Base-by-base conservation (phyloP, 352 stramenopile genomes). In the Phytophthora parvispora region DNA sequence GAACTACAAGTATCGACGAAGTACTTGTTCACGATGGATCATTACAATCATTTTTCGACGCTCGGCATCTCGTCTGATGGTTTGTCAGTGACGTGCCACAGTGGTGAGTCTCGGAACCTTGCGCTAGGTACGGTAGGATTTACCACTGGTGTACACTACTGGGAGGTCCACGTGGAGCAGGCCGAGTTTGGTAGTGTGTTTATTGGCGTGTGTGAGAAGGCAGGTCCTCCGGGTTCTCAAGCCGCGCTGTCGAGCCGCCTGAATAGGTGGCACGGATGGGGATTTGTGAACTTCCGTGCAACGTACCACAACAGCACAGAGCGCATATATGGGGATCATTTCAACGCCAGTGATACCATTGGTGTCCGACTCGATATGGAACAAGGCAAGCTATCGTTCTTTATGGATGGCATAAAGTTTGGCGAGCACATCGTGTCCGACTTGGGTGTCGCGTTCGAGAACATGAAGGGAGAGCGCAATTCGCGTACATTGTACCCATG, bases 331-430 rank as follows among this genome's bases (percentile, higher is more conserved):
- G 91, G 91, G 15, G 89, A 96, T 58, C 87, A 96, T 60, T 97
- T 96, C 53, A 96, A 96, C 69, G 87, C 96, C 24, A 97, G 97
- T 36, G 98, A 99, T 81, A 99, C 92, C n/a, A 98, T 99, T 67
- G 98, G 98, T 38, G 98, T 99, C 6, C 86, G 99, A 60, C 86
- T 99, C 12, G 97, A 99, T 83, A 99, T 99, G 86, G 97, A 99
- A 69, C 87, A 95, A 73, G 98, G 98, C 34, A 98, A 97, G 51
- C 72, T 99, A 43, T 96, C 93, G 36, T 99, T 99, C 76, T 99
- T 99, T 62, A 99, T 99, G 85, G 98, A 99, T 73, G 98, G 97
- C 20, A 96, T 99, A 51, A 99, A 99, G 77, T 99, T 99, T 84
- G 98, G 98, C n/a, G 97, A 99, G 75, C 98, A 99, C 68, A 99